phyloP scores from a whole-genome alignment of 257 asterid genomes.

The Gentiana straminea region DNA sequence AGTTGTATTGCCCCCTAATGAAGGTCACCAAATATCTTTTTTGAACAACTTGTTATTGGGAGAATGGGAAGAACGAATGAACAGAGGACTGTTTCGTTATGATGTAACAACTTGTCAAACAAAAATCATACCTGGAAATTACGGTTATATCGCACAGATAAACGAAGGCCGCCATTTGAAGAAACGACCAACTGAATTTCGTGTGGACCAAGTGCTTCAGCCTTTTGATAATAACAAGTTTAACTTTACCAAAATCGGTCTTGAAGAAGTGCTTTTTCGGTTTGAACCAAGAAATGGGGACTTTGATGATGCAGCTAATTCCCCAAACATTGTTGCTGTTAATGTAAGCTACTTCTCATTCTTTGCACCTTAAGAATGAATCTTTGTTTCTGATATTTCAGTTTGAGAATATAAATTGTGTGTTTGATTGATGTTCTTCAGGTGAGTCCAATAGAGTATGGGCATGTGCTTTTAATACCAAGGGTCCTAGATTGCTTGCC shows the following conservation, averaged over 20 bases:
- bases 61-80: constrained; percentile 66
- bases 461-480: constrained; percentile 71
- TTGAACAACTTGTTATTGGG: constrained; percentile 44
- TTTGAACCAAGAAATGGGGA: constrained; percentile 45
- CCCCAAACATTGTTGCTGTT: constrained; percentile 52
- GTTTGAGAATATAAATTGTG: not conserved
- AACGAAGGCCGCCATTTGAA: constrained; percentile 81
- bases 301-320: constrained; percentile 18
- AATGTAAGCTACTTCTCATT: constrained; percentile 35
- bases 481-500: constrained; percentile 55
- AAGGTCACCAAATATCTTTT: constrained; percentile 23
- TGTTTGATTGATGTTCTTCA: constrained; percentile 14
- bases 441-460: constrained; percentile 89
- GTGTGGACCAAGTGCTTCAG: constrained; percentile 71
- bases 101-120: constrained; percentile 69
- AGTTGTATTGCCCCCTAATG: constrained; percentile 18
- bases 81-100: constrained; percentile 52
- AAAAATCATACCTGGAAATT: constrained; percentile 46
- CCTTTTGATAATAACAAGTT: constrained; percentile 55
- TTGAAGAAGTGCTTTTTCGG: constrained; percentile 67
- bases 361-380: not conserved
- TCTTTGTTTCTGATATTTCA: too few species aligned
- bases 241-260: constrained; percentile 63
- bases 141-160: constrained; percentile 66
- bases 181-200: constrained; percentile 67